Conservation (phyloP, 768 basidiomycete genomes). For the Psilocybe subaeruginosa region DNA sequence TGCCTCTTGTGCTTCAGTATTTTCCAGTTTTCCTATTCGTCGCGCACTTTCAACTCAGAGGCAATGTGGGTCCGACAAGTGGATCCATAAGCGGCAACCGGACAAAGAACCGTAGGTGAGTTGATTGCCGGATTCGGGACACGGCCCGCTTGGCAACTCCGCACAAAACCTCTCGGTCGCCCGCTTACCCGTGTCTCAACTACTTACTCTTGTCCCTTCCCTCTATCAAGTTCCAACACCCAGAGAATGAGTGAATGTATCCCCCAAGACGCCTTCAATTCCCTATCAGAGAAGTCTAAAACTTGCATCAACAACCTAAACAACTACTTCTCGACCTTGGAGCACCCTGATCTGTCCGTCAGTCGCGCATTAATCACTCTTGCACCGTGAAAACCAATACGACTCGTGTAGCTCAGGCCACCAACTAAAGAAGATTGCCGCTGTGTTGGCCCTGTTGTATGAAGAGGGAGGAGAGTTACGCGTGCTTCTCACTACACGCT, state of each 20-base stretch:
- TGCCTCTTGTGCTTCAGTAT: too few species aligned
- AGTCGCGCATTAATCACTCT: constrained; percentile 21
- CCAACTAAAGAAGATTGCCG: constrained; percentile 55
- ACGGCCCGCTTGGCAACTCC: too few species aligned
- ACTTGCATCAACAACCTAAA: constrained; percentile 44
- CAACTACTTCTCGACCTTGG: constrained; percentile 26
- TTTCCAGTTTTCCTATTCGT: too few species aligned
- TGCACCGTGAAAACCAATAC: constrained; percentile 17
- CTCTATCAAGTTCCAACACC: background rate
- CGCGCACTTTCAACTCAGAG: too few species aligned
- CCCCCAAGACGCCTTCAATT: constrained; percentile 21
- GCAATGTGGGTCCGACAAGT: too few species aligned
- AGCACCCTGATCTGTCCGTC: constrained; percentile 58
- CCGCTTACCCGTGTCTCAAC: too few species aligned
- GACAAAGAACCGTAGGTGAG: too few species aligned
- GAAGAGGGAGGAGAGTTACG: constrained; percentile 68
- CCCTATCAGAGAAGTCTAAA: constrained; percentile 30
- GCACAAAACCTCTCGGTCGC: too few species aligned
- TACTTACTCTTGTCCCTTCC: background rate
- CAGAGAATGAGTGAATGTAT: constrained; percentile 7
- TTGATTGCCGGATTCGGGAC: too few species aligned
- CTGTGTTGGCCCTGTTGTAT: constrained; percentile 80
- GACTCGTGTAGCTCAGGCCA: constrained; percentile 30
- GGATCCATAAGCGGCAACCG: too few species aligned
- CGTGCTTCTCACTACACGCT: constrained; percentile 86